Base-by-base conservation (phyloP, 345 rosid genomes). In the Heritiera fomes region DNA sequence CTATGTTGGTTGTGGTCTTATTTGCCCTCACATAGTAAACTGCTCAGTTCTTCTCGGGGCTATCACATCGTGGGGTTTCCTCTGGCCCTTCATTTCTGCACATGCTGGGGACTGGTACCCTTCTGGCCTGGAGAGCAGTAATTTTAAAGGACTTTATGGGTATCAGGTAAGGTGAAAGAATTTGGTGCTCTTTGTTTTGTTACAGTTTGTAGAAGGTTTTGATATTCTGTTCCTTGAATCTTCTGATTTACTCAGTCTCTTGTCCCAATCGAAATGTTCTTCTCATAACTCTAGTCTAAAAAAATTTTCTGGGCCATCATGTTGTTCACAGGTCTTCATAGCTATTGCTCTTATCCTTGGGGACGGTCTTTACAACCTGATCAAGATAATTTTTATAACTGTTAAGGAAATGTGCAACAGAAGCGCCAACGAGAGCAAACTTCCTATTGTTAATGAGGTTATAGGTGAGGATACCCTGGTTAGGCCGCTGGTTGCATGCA, bases 1-100 rank as follows among this genome's bases (percentile, higher is more conserved):
- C 71, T 94, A 89, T 87, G 90, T 94, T 86, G 98, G 98, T 84
- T 94, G 98, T 70, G 98, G 98, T 71, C 95, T 94, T 79, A 93
- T 94, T 79, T 94, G 98, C 80, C 97, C 98, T 64, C 98, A 93
- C 86, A 88, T 93, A 73, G 98, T 94, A 71, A 94, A 93, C 84
- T 88, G 90, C 87, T 94, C 98, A 5, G 92, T 89, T 84, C 93
- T 94, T 87, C 90, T 93, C 5, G 98, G 97, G 74, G 98, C 98
- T 38, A 91, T 93, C 75, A 82, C 91, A 71, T 95, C 98, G 2
- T 93, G 98, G 98, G 98, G 98, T 2, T 84, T 95, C 68, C 90
- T 95, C 69, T 93, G 97, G 98, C 98, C 98, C 58, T 85, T 89
- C 83, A 77, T 95, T 81, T 89, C 97, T 60, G 73, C 79, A 66